Base-by-base conservation (phyloP, 805 yeast genomes). In the Candida wancherniae region DNA sequence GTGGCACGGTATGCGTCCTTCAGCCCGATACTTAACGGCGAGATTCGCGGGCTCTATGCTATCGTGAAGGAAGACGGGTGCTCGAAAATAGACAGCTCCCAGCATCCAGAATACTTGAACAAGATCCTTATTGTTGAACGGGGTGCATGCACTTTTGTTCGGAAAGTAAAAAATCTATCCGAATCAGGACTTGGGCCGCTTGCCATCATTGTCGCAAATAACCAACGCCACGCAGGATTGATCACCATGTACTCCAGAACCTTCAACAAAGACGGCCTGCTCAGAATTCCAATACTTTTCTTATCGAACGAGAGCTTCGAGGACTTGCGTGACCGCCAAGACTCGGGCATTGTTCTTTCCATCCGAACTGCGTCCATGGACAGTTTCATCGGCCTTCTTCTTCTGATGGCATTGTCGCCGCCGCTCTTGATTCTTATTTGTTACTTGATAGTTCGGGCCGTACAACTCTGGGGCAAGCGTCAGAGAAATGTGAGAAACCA, bases 201-300 rank as follows among this genome's bases (percentile, higher is more conserved):
- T 9, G 74, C 75, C 5, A 72, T 76, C 8, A 54, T 77, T n/a
- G 65, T 77, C 6, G 81, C 77, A 19, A 77, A 76, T 47, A 67
- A 73, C 44, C 67, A 59, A 34, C 67, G 69, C 5, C 48, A 50
- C 22, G 49, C 61, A 12, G 70, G 75, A 5, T 57, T 73, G 32
- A 61, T 75, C 15, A 73, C 78, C 15, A 75, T 75, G 80, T 75
- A 65, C 47, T 67, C 75, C 2, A 53, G 61, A 22, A 57, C 57
- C 15, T 71, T 63, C 36, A 63, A 69, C 29, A 62, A 56, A 29
- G 65, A 66, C 26, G 55, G 47, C 11, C 26, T 15, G 15, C 51
- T 71, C 22, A 46, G 41, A 5, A 57, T 69, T 10, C 82, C 84
- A 6, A 60, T 77, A 3, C 52, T 78, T 45, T 74, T 77, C 45